Conservation (phyloP, 768 basidiomycete genomes). For the Serendipita vermifera region DNA sequence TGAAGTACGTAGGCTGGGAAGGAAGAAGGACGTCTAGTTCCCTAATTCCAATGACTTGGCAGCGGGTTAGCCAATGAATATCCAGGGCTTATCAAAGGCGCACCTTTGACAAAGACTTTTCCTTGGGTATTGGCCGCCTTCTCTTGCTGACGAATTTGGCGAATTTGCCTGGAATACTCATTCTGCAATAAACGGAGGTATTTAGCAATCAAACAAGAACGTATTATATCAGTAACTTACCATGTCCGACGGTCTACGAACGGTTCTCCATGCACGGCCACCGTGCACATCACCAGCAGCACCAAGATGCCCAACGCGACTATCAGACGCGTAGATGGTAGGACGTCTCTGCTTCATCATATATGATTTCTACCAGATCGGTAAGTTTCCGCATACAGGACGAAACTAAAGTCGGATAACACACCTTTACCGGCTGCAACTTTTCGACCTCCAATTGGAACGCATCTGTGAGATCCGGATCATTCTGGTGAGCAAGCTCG, state of each 20-base stretch:
- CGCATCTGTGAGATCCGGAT: constrained; percentile 4
- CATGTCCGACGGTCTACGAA: constrained; percentile 89
- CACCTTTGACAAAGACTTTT: constrained; percentile 90
- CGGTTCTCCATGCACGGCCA: constrained; percentile 73
- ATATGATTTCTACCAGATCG: constrained; percentile 9
- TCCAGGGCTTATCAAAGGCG: constrained; percentile 14
- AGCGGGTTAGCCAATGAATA: constrained; percentile 12
- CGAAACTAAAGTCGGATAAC: constrained; percentile 22
- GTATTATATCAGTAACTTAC: constrained; percentile 31
- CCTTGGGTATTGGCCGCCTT: constrained; percentile 71
- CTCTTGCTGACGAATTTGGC: constrained; percentile 63
- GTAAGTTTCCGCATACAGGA: constrained; percentile 13
- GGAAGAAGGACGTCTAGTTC: constrained; percentile 69
- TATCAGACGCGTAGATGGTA: constrained; percentile 4
- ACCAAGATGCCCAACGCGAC: constrained; percentile 45
- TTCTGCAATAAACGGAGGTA: constrained; percentile 38
- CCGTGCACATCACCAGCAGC: constrained; percentile 71
- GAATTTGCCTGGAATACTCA: constrained; percentile 85
- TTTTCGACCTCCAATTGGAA: background rate
- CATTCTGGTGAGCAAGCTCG: background rate
- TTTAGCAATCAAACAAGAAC: too few species aligned
- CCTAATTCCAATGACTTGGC: constrained; percentile 60
- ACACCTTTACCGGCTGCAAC: constrained; percentile 10
- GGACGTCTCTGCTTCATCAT: constrained; percentile 4
- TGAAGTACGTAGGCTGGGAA: constrained; percentile 54